Evolutionary conservation across 2,329 filamentous ascomycete genomes (phyloP).

Genomic region (Coniosporium tulheliwenetii): DNA sequence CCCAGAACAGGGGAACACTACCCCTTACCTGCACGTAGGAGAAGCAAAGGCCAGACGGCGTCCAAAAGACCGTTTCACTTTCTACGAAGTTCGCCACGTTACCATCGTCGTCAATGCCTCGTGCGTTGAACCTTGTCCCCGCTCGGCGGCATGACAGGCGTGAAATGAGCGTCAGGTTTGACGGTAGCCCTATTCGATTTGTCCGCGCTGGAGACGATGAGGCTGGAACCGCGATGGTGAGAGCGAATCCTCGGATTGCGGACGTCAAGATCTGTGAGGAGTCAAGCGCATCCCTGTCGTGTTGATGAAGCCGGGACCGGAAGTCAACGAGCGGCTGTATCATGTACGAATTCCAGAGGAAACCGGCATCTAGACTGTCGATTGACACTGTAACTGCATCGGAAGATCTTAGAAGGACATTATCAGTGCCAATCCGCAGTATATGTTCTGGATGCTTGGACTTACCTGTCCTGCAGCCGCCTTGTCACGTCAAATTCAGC

Average conservation of each 20-base stretch:
- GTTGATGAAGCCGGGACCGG: slow-evolving; percentile 59
- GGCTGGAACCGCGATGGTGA: slow-evolving; percentile 72
- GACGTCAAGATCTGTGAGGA: slow-evolving; percentile 77
- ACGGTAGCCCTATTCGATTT: slow-evolving; percentile 56
- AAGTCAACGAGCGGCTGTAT: slow-evolving; percentile 86
- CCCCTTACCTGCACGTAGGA: slow-evolving; percentile 89
- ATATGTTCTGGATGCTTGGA: slow-evolving; percentile 2
- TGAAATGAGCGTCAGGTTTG: slow-evolving; percentile 77
- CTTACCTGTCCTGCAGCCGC: slow-evolving; percentile 69
- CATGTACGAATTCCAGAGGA: slow-evolving; percentile 98
- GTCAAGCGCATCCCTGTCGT: slow-evolving; percentile 69
- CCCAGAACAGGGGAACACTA: slow-evolving; percentile 94
- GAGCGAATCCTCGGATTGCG: slow-evolving; percentile 83
- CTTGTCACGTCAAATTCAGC: slow-evolving; percentile 97
- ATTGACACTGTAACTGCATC: slow-evolving; percentile 62
- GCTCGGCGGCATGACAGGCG: slow-evolving; percentile 80
- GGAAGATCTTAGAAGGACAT: slow-evolving; percentile 37
- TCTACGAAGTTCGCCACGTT: slow-evolving; percentile 99
- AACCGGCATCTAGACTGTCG: slow-evolving; percentile 81
- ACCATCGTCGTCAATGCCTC: slow-evolving; percentile 93
- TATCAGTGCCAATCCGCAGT: no score
- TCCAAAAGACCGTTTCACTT: slow-evolving; percentile 86
- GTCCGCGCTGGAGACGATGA: slow-evolving; percentile 54
- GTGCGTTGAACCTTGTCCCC: slow-evolving; percentile 90
- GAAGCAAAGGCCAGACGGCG: slow-evolving; percentile 60